A percentile compares a stretch with the other conserved stretches of the same genome.
These are phyloP conservation scores for Dimargaris cristalligena DNA, from an alignment of 192 early-diverging fungal genomes.

Conservation along the genomic window DNA sequence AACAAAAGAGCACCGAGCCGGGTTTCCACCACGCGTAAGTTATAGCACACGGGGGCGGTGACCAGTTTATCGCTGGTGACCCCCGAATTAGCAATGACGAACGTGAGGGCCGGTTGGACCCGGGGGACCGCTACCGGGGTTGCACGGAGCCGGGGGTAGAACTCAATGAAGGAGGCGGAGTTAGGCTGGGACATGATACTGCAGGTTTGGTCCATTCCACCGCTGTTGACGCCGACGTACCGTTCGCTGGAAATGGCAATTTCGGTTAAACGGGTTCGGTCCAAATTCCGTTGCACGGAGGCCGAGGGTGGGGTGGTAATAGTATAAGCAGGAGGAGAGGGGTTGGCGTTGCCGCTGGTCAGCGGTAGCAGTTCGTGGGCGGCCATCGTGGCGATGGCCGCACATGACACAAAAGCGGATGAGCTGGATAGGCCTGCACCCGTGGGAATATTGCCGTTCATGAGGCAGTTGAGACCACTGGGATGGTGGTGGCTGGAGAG, in stretches of 20 bases:
- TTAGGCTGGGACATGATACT: constrained; percentile 59
- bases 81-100: constrained; percentile 81
- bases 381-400: constrained; percentile 47
- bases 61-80: constrained; percentile 73
- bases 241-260: constrained; percentile 69
- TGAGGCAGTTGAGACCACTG: constrained; percentile 50
- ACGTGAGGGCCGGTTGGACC: constrained; percentile 34
- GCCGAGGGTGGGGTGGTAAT: neutral
- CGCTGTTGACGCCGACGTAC: constrained; percentile 56
- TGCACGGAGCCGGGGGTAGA: constrained; percentile 49
- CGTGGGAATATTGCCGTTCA: constrained; percentile 65
- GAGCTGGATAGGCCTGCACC: constrained; percentile 77
- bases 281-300: no score
- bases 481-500: no score
- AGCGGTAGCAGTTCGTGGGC: constrained; percentile 17
- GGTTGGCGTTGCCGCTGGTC: neutral
- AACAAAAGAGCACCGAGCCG: constrained; percentile 56
- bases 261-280: no score
- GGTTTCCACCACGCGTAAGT: constrained; percentile 83
- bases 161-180: constrained; percentile 62
- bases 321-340: neutral
- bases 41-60: constrained; percentile 78
- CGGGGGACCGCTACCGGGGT: constrained; percentile 46
- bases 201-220: constrained; percentile 84
- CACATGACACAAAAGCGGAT: constrained; percentile 66